phyloP scores from a whole-genome alignment of 108 stramenopile species.

The Discostella stelligeroides region DNA sequence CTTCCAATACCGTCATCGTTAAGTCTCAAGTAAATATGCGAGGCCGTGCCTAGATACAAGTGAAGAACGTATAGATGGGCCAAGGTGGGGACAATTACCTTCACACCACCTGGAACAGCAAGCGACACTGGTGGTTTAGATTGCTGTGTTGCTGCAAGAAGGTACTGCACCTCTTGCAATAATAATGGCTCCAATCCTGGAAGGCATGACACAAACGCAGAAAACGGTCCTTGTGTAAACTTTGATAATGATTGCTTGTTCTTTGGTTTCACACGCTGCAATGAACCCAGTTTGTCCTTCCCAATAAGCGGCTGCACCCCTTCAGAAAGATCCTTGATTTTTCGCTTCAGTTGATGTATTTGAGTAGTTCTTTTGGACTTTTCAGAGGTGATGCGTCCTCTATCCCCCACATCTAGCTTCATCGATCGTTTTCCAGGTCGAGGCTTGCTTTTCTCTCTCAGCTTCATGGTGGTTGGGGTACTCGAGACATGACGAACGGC shows the following conservation, averaged over 20 bases:
- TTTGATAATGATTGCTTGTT: slow-evolving; percentile 1
- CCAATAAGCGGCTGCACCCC: background rate
- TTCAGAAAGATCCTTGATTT: background rate
- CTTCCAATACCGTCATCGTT: slow-evolving; percentile 20
- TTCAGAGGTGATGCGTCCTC: background rate
- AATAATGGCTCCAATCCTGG: slow-evolving; percentile 71
- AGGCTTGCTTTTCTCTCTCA: no score
- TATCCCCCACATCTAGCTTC: background rate
- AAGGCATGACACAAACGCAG: slow-evolving; percentile 61
- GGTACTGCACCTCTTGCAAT: slow-evolving; percentile 51
- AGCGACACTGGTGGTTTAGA: background rate
- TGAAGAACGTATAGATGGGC: slow-evolving; percentile 54
- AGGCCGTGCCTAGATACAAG: slow-evolving; percentile 66
- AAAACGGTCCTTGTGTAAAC: slow-evolving; percentile 26
- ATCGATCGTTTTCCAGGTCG: no score
- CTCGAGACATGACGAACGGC: slow-evolving; percentile 5
- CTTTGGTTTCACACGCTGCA: background rate
- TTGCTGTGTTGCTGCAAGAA: slow-evolving; percentile 22
- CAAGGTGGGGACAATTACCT: slow-evolving; percentile 31
- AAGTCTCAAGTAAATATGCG: slow-evolving; percentile 55
- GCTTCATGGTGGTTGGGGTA: background rate
- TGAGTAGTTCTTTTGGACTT: background rate
- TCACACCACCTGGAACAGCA: slow-evolving; percentile 41
- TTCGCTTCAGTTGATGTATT: slow-evolving; percentile 10
- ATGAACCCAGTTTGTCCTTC: background rate